Conservation (phyloP, 257 asterid genomes). For the Echium plantagineum region DNA sequence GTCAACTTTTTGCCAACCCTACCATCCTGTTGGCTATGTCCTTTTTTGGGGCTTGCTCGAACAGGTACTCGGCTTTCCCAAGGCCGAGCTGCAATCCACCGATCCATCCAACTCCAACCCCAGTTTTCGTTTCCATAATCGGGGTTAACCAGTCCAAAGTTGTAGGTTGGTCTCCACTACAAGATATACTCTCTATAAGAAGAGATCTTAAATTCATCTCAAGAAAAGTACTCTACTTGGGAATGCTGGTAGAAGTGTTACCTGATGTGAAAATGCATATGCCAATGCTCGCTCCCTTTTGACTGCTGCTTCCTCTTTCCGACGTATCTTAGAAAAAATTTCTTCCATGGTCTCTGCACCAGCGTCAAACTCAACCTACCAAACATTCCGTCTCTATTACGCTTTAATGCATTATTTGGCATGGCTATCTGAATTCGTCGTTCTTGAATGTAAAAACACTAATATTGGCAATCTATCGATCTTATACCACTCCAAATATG, state of each 20-base stretch:
- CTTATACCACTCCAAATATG: too few relatives aligned
- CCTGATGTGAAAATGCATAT: background rate
- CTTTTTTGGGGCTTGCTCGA: constrained; percentile 42
- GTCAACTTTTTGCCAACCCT: constrained; percentile 24
- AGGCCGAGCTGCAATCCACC: constrained; percentile 95
- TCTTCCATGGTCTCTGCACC: background rate
- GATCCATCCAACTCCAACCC: constrained; percentile 99
- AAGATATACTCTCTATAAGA: constrained; percentile 9
- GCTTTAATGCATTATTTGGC: background rate
- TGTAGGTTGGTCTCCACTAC: constrained; percentile 80
- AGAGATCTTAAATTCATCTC: background rate
- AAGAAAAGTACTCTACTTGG: background rate
- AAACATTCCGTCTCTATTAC: background rate
- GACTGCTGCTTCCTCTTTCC: background rate
- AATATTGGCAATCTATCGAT: too few relatives aligned
- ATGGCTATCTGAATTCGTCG: too few relatives aligned
- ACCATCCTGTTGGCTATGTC: constrained; percentile 20
- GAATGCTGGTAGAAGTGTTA: background rate
- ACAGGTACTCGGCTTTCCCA: constrained; percentile 73
- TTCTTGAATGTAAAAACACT: too few relatives aligned
- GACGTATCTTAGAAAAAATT: background rate
- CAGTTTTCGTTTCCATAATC: constrained; percentile 59
- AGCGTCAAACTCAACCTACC: background rate
- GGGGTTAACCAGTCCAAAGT: constrained; percentile 36
- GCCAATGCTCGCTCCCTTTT: background rate